phyloP scores from a whole-genome alignment of 768 basidiomycete species.

The Leccinellum rugosiceps region DNA sequence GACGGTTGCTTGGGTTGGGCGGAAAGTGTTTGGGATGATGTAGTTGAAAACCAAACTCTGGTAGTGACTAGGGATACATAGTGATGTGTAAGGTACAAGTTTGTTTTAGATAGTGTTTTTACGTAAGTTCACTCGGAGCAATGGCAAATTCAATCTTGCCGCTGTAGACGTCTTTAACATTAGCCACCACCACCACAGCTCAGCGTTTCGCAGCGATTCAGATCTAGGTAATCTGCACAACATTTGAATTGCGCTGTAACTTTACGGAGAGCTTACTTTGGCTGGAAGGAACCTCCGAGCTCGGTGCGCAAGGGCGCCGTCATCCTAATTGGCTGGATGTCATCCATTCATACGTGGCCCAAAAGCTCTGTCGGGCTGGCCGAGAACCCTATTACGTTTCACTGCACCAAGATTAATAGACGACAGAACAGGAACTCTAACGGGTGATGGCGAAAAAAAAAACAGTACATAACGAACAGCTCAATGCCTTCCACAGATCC shows the following conservation, averaged over 20 bases:
- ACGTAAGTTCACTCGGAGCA: too few species aligned
- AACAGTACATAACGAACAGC: background rate
- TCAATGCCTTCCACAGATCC: background rate
- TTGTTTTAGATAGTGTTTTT: too few species aligned
- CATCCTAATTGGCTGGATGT: background rate
- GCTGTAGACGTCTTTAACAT: too few species aligned
- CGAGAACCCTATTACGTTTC: background rate
- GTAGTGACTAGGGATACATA: background rate
- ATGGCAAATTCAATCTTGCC: too few species aligned
- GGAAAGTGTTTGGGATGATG: constrained; percentile 51
- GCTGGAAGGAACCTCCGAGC: too few species aligned
- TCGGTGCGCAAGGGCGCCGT: background rate
- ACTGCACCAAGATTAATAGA: background rate
- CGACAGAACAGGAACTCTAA: background rate
- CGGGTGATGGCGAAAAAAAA: background rate
- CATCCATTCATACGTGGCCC: background rate
- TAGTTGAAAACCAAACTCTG: constrained; percentile 21
- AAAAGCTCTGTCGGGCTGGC: background rate
- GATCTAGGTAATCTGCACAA: background rate
- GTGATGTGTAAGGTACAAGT: background rate
- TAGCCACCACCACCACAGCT: background rate
- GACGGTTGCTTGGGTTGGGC: constrained; percentile 49
- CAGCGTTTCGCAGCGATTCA: background rate
- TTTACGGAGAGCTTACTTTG: too few species aligned
- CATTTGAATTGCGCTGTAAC: too few species aligned